Percentiles rank a stretch among this genome's conserved stretches.
phyloP scores from a whole-genome alignment of 306 rosid species.

The Pyrus bretschneideri region DNA sequence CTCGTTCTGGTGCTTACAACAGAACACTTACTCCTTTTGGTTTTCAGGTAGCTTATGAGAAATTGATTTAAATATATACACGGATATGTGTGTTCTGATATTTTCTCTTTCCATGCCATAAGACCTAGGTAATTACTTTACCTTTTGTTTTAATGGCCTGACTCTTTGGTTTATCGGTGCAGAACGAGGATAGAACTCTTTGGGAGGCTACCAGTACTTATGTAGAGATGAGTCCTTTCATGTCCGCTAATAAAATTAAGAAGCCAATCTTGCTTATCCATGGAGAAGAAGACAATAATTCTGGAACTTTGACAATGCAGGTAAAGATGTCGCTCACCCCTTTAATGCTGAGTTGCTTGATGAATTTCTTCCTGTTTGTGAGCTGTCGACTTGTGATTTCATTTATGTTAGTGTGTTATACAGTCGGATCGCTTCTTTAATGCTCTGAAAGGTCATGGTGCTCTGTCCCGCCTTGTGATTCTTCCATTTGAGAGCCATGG shows the following conservation, averaged over 20 bases:
- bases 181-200: constrained; percentile 97
- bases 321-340: constrained; percentile 21
- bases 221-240: constrained; percentile 97
- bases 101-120: constrained; percentile 10
- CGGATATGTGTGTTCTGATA: background rate
- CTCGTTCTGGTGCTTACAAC: constrained; percentile 99
- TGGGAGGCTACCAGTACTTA: constrained; percentile 91
- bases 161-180: constrained; percentile 17
- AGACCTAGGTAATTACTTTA: background rate
- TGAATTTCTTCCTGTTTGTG: constrained; percentile 2
- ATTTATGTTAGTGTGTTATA: constrained; percentile 16
- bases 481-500: constrained; percentile 96
- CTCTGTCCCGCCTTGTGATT: constrained; percentile 88
- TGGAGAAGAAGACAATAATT: constrained; percentile 94
- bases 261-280: constrained; percentile 94
- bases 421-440: constrained; percentile 97
- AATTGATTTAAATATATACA: background rate
- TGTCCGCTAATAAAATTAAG: constrained; percentile 92
- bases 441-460: constrained; percentile 97
- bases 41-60: constrained; percentile 61
- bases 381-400: constrained; percentile 17
- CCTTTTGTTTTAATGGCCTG: constrained; percentile 5
- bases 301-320: constrained; percentile 99
- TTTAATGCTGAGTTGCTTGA: background rate
- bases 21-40: constrained; percentile 98